Evolutionary conservation across 305 asterid genomes (phyloP).

Genomic region (Fraxinus sp.): DNA sequence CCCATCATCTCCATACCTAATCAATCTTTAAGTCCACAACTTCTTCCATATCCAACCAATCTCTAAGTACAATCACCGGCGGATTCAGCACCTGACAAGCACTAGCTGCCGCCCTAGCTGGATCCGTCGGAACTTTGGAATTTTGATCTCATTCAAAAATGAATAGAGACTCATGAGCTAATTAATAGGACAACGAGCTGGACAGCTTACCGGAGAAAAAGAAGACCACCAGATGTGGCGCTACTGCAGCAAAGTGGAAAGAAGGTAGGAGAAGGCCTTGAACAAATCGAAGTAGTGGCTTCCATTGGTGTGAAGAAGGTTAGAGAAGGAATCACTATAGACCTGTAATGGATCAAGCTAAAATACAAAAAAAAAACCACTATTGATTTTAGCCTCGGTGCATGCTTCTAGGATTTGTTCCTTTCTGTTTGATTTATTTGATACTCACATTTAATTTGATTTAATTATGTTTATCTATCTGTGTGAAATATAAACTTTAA

Average conservation of each 20-base stretch:
- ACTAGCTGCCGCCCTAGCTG: no score
- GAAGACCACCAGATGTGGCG: conserved; percentile 24
- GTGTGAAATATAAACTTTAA: background rate
- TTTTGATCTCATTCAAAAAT: no score
- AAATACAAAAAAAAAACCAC: conserved; percentile 28
- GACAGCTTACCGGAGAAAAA: conserved; percentile 37
- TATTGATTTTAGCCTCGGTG: background rate
- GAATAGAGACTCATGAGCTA: conserved; percentile 47
- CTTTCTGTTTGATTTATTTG: background rate
- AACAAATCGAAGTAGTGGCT: conserved; percentile 55
- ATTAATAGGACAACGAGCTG: conserved; percentile 54
- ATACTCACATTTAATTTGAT: background rate
- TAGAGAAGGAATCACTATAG: conserved; percentile 53
- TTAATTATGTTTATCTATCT: background rate
- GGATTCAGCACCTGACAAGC: no score
- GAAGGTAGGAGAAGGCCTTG: conserved; percentile 55
- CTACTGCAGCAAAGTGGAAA: conserved; percentile 41
- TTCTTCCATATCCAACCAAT: no score
- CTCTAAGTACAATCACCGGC: no score
- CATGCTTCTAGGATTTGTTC: background rate
- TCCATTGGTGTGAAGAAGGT: conserved; percentile 62
- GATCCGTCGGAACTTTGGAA: no score
- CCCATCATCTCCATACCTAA: no score
- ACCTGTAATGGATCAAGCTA: conserved; percentile 59
- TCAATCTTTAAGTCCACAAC: no score